Conservation (phyloP, 2,329 filamentous ascomycete species). For the Xylaria sp. region DNA sequence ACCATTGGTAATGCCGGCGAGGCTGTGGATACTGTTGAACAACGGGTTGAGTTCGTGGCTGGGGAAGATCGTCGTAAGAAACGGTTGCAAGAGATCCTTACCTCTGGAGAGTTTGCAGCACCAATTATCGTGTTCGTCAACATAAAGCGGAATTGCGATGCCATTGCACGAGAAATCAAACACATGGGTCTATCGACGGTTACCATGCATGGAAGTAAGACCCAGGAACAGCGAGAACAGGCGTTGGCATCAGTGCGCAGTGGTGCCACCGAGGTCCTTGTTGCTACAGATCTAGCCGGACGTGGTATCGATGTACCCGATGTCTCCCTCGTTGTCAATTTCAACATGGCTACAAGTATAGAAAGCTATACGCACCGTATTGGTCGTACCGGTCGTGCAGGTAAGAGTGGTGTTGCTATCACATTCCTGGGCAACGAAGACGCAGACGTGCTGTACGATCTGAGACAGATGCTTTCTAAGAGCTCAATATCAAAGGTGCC, state of each 20-base stretch:
- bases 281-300: conserved; percentile 93
- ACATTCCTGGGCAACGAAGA: conserved; percentile 95
- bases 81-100: conserved; percentile 87
- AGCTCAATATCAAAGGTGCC: conserved; percentile 86
- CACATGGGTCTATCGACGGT: conserved; percentile 89
- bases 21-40: conserved; percentile 96
- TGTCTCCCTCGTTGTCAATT: conserved; percentile 93
- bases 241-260: conserved; percentile 84
- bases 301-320: conserved; percentile 98
- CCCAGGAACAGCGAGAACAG: conserved; percentile 95
- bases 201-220: conserved; percentile 93
- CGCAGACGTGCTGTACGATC: conserved; percentile 86
- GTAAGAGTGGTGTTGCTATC: conserved; percentile 94
- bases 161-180: conserved; percentile 91
- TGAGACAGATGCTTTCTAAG: conserved; percentile 95
- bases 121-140: conserved; percentile 99
- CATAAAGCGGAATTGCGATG: conserved; percentile 98
- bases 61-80: conserved; percentile 98
- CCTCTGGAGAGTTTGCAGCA: conserved; percentile 77
- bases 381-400: conserved; percentile 94
- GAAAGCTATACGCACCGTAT: conserved; percentile 97
- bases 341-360: conserved; percentile 95
- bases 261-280: conserved; percentile 82
- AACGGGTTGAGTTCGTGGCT: conserved; percentile 88
- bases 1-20: conserved; percentile 95